phyloP scores from a whole-genome alignment of 2,329 filamentous ascomycete genomes.

The Neocatenulostroma microsporum region DNA sequence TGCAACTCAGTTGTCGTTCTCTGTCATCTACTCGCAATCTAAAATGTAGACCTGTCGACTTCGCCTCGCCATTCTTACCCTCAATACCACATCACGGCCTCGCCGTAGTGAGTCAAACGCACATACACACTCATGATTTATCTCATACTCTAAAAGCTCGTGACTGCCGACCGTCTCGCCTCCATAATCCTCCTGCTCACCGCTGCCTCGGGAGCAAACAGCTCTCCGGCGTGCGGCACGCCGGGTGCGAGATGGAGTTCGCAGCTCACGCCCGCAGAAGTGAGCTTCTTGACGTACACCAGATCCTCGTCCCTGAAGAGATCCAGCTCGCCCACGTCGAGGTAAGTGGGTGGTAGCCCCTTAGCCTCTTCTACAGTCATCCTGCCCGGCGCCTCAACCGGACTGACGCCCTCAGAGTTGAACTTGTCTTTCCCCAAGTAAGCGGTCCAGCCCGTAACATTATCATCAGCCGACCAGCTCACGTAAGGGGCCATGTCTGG shows the following conservation, averaged over 20 bases:
- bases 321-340: constrained; percentile 40
- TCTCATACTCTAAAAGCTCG: too few relatives aligned
- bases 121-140: too few relatives aligned
- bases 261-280: constrained; percentile 34
- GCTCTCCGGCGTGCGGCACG: constrained; percentile 29
- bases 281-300: constrained; percentile 34
- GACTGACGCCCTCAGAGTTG: constrained; percentile 29
- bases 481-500: constrained; percentile 28
- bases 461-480: constrained; percentile 33
- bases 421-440: constrained; percentile 31
- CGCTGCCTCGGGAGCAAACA: constrained; percentile 2
- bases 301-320: constrained; percentile 38
- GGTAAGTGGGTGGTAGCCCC: constrained; percentile 38
- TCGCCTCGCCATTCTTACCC: too few relatives aligned
- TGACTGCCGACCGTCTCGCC: constrained; percentile 1
- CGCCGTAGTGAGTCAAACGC: too few relatives aligned
- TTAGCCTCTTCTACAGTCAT: constrained; percentile 22
- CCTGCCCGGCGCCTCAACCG: constrained; percentile 23
- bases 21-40: too few relatives aligned
- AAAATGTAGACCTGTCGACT: too few relatives aligned
- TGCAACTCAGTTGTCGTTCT: too few relatives aligned
- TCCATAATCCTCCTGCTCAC: background rate
- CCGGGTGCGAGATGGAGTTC: constrained; percentile 42
- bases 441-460: constrained; percentile 37
- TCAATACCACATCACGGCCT: too few relatives aligned